These are phyloP conservation scores for Paramecium tetraurelia DNA, from an alignment of 73 alveolate genomes.

Conservation along the genomic window DNA sequence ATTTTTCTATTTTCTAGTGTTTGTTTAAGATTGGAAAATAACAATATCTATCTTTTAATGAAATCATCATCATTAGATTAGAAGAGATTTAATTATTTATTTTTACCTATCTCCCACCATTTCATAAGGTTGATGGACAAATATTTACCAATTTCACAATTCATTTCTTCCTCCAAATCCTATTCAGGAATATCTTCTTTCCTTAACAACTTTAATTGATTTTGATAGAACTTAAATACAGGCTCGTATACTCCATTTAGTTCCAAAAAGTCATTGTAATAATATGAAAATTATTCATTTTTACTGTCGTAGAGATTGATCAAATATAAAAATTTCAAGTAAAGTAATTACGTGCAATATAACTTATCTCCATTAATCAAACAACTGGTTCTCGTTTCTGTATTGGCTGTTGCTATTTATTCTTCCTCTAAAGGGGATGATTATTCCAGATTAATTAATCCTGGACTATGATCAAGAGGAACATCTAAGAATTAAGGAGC, in stretches of 20 bases:
- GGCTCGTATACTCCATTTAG: background rate
- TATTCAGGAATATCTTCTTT: background rate
- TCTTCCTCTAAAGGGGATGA: background rate
- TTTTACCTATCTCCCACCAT: background rate
- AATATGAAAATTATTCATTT: background rate
- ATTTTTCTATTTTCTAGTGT: background rate
- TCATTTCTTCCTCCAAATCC: background rate
- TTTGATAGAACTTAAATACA: background rate
- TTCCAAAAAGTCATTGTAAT: background rate
- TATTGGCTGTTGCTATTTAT: background rate
- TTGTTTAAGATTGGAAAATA: background rate
- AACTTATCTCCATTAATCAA: background rate
- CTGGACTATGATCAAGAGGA: slow-evolving; percentile 3
- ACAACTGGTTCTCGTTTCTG: background rate
- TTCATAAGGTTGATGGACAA: background rate
- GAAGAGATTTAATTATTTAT: background rate
- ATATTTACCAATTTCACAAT: slow-evolving; percentile 10
- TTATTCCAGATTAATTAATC: background rate
- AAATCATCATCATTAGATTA: background rate
- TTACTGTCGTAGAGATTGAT: background rate
- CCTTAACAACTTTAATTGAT: background rate
- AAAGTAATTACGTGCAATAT: background rate
- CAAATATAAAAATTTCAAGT: background rate
- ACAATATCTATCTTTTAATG: background rate
- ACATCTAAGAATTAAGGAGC: background rate